A percentile compares a stretch with the other conserved stretches of the same genome.
phyloP scores from a whole-genome alignment of 2,329 filamentous ascomycete genomes.

The Paraphaeosphaeria sporulosa region DNA sequence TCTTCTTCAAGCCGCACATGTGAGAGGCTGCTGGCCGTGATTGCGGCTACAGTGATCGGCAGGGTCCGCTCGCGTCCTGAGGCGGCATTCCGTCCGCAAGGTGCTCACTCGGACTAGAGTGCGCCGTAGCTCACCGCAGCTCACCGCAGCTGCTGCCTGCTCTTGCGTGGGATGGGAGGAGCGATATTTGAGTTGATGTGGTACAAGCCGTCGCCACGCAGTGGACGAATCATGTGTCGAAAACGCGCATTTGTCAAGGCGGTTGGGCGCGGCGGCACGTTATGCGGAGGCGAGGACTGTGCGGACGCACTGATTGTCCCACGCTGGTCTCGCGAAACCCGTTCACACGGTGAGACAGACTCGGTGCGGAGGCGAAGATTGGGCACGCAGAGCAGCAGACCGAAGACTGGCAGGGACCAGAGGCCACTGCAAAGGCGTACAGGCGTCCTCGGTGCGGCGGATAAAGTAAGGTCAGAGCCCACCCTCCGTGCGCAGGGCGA shows the following conservation, averaged over 20 bases:
- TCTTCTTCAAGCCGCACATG: not conserved
- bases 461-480: not conserved
- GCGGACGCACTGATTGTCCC: conserved; percentile 7
- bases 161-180: not conserved
- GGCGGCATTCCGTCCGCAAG: not conserved
- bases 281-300: conserved; percentile 21
- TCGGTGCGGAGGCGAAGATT: not conserved
- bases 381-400: not conserved
- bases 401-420: not conserved
- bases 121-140: not conserved
- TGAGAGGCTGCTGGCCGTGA: not conserved
- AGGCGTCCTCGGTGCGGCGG: not conserved
- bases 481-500: conserved; percentile 7
- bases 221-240: conserved; percentile 18
- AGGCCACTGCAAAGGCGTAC: not conserved
- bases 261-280: conserved; percentile 20
- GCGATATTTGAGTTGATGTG: conserved; percentile 18
- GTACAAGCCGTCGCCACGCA: conserved; percentile 10
- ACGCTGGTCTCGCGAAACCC: not conserved
- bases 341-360: conserved; percentile 16
- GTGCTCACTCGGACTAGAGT: not conserved
- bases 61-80: not conserved
- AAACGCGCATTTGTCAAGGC: conserved; percentile 26
- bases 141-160: not conserved
- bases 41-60: not conserved